Evolutionary conservation across 495 filamentous ascomycete species (phyloP).

Genomic region (Aspergillus ostianus): DNA sequence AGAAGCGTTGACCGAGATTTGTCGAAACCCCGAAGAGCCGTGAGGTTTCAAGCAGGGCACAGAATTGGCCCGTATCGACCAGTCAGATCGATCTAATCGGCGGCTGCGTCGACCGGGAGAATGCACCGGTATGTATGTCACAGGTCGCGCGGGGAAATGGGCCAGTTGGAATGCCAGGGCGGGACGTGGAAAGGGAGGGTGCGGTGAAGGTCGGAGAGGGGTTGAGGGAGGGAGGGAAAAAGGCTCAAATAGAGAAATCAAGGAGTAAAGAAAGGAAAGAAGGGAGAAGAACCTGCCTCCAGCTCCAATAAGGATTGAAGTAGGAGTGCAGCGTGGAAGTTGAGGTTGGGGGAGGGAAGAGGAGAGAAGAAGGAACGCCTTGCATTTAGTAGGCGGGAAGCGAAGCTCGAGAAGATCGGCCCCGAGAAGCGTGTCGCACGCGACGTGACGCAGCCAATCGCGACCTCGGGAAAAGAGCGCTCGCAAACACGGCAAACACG

Average conservation of each 20-base stretch:
- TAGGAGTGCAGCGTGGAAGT: slow-evolving; percentile 18
- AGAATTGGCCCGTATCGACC: slow-evolving; percentile 7
- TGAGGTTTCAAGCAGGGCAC: slow-evolving; percentile 12
- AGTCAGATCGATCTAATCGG: slow-evolving; percentile 12
- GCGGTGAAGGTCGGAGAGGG: slow-evolving; percentile 14
- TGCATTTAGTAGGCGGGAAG: slow-evolving; percentile 30
- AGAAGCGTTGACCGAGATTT: slow-evolving; percentile 2
- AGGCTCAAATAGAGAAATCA: slow-evolving; percentile 2
- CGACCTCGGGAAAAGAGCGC: slow-evolving; percentile 17
- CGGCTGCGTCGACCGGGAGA: slow-evolving; percentile 21
- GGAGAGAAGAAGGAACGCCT: slow-evolving; percentile 34
- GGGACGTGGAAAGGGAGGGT: slow-evolving; percentile 16
- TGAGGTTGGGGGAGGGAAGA: slow-evolving; percentile 26
- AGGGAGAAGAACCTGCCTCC: not conserved
- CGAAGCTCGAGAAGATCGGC: slow-evolving; percentile 38
- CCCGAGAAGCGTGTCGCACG: slow-evolving; percentile 38
- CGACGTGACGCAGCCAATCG: slow-evolving; percentile 51
- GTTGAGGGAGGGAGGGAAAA: slow-evolving; percentile 5
- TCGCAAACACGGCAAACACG: slow-evolving; percentile 24
- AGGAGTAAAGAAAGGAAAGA: slow-evolving; percentile 12
- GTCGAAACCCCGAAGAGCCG: slow-evolving; percentile 1
- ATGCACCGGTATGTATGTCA: slow-evolving; percentile 23
- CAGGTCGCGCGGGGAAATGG: slow-evolving; percentile 16
- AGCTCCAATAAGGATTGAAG: slow-evolving; percentile 2
- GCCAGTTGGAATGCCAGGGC: slow-evolving; percentile 24